Evolutionary conservation across 345 rosid genomes (phyloP), one percentile per base, ranked within the genome.

Genomic region (Hypericum perforatum): DNA sequence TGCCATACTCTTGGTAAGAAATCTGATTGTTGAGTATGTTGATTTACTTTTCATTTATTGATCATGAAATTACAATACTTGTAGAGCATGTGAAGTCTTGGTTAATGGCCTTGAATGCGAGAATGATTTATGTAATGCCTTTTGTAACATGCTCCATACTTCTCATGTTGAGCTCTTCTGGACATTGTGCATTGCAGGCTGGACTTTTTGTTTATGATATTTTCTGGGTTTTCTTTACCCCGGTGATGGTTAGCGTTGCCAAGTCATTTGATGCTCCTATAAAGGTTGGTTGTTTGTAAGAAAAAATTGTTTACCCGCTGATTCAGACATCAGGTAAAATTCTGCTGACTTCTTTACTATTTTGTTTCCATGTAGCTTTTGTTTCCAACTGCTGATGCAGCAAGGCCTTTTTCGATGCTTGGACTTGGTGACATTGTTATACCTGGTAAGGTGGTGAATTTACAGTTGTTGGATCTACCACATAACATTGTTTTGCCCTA

Each of bases 171-270:
- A 22, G 32, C 32, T 1, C 32, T 22, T 22, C 32, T 22, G 32
- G 32, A 22, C 32, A 22, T 56, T 38, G 15, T 43, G 9, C 42
- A 42, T 45, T 70, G 71, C 67, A 94, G 99, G 94, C 81, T 58
- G 99, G 97, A 45, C 95, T 94, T 64, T 94, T 94, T 72, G 84
- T 85, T 37, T 92, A 89, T 52, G 97, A 94, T 67, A 89, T 89
- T 59, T 94, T 94, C 79, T 94, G 97, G 97, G 95, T 94, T 73
- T 94, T 94, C 86, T 89, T 94, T 69, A 94, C 99, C 51, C 99
- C 95, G 0, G 99, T 94, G 39, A 94, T 94, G 97, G 99, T 94
- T 55, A 85, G 95, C 57, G 97, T 94, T 54, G 99, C 97, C 49
- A 94, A 86, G 77, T 94, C 99, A 53, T 94, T 94, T 14, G 97